Conservation (phyloP, 2,329 filamentous ascomycete species). For the Cladosporium velox region DNA sequence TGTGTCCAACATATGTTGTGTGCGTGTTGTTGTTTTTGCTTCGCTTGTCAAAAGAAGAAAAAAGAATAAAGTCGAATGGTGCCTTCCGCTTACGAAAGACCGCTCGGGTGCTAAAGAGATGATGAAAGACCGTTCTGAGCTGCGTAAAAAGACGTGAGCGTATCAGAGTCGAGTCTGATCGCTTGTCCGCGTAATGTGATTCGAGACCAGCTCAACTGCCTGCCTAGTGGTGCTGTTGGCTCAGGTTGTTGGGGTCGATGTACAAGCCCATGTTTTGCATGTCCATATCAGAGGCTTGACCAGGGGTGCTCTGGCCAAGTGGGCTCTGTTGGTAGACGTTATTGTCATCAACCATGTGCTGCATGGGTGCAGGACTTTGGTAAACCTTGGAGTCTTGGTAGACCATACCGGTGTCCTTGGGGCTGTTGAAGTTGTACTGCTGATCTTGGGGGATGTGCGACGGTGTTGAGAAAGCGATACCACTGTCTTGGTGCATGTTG, state of each 20-base stretch:
- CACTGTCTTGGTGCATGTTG: constrained; percentile 40
- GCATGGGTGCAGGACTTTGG: constrained; percentile 40
- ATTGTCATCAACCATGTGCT: constrained; percentile 36
- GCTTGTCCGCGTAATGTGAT: constrained; percentile 10
- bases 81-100: background rate
- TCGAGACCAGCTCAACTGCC: constrained; percentile 16
- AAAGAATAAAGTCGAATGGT: constrained; percentile 9
- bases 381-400: constrained; percentile 48
- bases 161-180: background rate
- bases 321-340: constrained; percentile 38
- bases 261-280: constrained; percentile 51
- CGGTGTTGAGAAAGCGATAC: constrained; percentile 41
- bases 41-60: constrained; percentile 16
- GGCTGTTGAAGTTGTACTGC: constrained; percentile 35
- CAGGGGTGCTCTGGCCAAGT: constrained; percentile 40
- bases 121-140: constrained; percentile 19
- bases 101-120: constrained; percentile 13
- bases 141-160: constrained; percentile 18
- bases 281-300: constrained; percentile 36
- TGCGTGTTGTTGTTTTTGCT: constrained; percentile 14
- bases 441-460: constrained; percentile 36
- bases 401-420: constrained; percentile 40
- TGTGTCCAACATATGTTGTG: constrained; percentile 20
- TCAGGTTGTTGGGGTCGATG: constrained; percentile 45
- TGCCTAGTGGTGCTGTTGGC: constrained; percentile 26